phyloP scores from a whole-genome alignment of 1,139 yeast genomes.

The Arxiozyma telluris region DNA sequence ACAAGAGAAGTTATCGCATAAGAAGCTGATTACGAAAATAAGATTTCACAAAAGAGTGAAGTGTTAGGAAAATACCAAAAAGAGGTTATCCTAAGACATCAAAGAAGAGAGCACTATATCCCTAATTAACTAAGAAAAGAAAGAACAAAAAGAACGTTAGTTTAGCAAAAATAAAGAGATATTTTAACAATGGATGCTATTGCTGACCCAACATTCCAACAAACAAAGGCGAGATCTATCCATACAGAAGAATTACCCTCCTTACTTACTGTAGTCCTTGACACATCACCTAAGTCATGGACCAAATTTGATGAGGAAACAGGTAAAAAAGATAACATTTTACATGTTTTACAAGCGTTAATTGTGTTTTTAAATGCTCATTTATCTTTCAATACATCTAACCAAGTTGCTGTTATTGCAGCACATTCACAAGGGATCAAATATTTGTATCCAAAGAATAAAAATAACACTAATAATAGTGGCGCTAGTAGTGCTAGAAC shows the following conservation, averaged over 20 bases:
- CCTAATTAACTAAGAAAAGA: too few species aligned
- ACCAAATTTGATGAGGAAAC: slow-evolving; percentile 35
- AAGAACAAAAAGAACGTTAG: too few species aligned
- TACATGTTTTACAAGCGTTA: slow-evolving; percentile 25
- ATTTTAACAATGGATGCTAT: slow-evolving; percentile 57
- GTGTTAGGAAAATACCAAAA: too few species aligned
- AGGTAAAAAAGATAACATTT: slow-evolving; percentile 18
- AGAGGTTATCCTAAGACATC: too few species aligned
- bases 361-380: slow-evolving; percentile 61
- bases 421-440: slow-evolving; percentile 65
- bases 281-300: slow-evolving; percentile 76
- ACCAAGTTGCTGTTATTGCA: slow-evolving; percentile 75
- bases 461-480: slow-evolving; percentile 2
- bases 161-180: too few species aligned
- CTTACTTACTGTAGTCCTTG: slow-evolving; percentile 67
- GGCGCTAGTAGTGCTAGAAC: too few species aligned
- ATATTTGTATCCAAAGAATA: slow-evolving; percentile 55
- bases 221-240: slow-evolving; percentile 17
- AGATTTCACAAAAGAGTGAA: too few species aligned
- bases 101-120: too few species aligned
- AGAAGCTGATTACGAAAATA: too few species aligned
- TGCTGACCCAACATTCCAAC: slow-evolving; percentile 53
- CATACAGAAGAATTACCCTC: slow-evolving; percentile 66
- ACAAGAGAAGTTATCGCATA: too few species aligned
- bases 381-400: slow-evolving; percentile 62